Evolutionary conservation across 2,329 filamentous ascomycete species (phyloP).

Genomic region (Trichoderma aggressivum): DNA sequence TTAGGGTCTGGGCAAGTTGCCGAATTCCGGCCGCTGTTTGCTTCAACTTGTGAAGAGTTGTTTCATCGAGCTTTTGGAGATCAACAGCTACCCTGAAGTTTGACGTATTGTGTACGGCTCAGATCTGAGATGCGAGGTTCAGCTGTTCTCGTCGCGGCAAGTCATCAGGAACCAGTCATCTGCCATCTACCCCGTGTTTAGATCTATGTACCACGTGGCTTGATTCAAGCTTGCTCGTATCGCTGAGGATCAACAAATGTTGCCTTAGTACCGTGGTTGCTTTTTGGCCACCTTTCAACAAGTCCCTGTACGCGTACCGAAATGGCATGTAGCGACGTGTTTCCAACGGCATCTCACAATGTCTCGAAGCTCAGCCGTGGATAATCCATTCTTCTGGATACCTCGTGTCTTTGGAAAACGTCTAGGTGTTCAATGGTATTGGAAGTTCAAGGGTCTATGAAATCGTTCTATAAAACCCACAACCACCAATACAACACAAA

Average conservation of each 20-base stretch:
- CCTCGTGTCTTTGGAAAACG: too few species aligned
- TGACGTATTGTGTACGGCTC: neutral
- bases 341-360: neutral
- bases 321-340: neutral
- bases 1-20: neutral
- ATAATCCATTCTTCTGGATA: too few species aligned
- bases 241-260: neutral
- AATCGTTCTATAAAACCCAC: neutral
- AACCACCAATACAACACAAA: neutral
- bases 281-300: neutral
- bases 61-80: neutral
- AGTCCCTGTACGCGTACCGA: neutral
- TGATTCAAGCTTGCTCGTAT: neutral
- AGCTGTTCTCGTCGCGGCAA: neutral
- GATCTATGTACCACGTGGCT: slow-evolving; percentile 1
- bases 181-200: neutral
- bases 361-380: neutral
- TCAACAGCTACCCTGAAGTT: neutral
- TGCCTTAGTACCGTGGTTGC: neutral
- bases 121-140: neutral
- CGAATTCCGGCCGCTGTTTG: neutral
- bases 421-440: too few species aligned
- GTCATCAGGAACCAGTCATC: neutral
- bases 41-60: neutral
- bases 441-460: too few species aligned